A percentile compares a stretch with the other conserved stretches of the same genome.
Conservation (phyloP, 176 grass and related monocot species). For the Typha latifolia region DNA sequence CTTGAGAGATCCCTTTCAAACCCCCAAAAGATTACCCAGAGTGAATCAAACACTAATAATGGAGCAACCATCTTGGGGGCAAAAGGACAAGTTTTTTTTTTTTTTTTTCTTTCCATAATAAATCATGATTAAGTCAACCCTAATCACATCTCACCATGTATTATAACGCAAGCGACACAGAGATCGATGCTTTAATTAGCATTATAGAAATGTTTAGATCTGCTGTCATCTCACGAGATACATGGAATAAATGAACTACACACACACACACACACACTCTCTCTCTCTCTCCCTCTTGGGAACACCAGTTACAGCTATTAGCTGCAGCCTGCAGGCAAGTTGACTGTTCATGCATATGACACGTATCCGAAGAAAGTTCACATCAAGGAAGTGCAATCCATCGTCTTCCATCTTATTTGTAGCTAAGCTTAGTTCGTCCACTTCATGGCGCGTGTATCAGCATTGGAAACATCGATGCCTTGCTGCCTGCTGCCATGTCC, state of each 20-base stretch:
- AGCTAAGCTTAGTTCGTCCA: neutral
- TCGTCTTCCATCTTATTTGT: conserved; percentile 15
- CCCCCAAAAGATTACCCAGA: too few relatives aligned
- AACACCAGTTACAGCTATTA: conserved; percentile 2
- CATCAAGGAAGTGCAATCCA: neutral
- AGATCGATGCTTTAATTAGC: neutral
- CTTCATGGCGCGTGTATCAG: neutral
- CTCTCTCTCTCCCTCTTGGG: neutral
- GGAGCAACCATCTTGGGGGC: too few relatives aligned
- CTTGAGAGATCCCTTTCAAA: too few relatives aligned
- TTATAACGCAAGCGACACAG: too few relatives aligned
- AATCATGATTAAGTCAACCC: neutral
- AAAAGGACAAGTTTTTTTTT: too few relatives aligned
- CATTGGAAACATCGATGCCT: too few relatives aligned
- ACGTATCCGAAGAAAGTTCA: conserved; percentile 4
- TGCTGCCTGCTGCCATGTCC: too few relatives aligned
- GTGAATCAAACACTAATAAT: too few relatives aligned
- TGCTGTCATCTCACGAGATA: neutral
- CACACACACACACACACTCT: neutral
- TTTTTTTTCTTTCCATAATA: neutral
- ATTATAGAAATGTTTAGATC: conserved; percentile 9
- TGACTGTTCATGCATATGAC: neutral
- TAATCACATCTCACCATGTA: too few relatives aligned
- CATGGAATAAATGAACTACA: neutral
- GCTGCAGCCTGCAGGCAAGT: conserved; percentile 5